These are phyloP conservation scores for Craterostigma plantagineum DNA, from an alignment of 257 asterid species.

Conservation along the genomic window DNA sequence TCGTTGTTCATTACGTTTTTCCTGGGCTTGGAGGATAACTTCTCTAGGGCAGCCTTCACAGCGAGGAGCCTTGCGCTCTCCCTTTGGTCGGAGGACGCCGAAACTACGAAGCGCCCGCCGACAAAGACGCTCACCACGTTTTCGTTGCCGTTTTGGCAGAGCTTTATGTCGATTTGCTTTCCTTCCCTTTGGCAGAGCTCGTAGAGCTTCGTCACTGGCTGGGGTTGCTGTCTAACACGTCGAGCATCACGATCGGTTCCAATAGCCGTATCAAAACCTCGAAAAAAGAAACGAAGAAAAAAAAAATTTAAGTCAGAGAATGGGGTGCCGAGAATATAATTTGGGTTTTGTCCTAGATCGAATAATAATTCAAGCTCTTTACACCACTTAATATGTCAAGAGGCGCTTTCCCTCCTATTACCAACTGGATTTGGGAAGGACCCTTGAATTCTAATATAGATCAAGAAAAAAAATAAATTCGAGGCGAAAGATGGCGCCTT, in stretches of 20 bases:
- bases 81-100: conserved; percentile 45
- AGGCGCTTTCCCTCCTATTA: no score
- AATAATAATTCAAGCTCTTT: no score
- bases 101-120: conserved; percentile 35
- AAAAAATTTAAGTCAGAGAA: no score
- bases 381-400: no score
- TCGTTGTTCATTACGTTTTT: no score
- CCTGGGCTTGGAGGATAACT: conserved; percentile 11
- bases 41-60: conserved; percentile 46
- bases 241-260: conserved; percentile 52
- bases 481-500: conserved; percentile 8
- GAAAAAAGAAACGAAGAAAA: conserved; percentile 5
- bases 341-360: no score
- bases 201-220: conserved; percentile 61
- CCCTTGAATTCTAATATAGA: no score
- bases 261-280: conserved; percentile 38
- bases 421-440: no score
- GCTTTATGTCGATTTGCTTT: conserved; percentile 27
- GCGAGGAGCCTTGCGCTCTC: conserved; percentile 68
- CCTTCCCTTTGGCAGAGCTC: conserved; percentile 57
- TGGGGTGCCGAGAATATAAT: no score
- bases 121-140: conserved; percentile 33
- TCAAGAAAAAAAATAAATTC: no score
- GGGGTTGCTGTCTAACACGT: conserved; percentile 44
- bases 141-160: conserved; percentile 25